Percentiles rank a stretch among this genome's conserved stretches.
Conservation (phyloP, 2,329 filamentous ascomycete genomes). For the Atkinsonella hypoxylon region DNA sequence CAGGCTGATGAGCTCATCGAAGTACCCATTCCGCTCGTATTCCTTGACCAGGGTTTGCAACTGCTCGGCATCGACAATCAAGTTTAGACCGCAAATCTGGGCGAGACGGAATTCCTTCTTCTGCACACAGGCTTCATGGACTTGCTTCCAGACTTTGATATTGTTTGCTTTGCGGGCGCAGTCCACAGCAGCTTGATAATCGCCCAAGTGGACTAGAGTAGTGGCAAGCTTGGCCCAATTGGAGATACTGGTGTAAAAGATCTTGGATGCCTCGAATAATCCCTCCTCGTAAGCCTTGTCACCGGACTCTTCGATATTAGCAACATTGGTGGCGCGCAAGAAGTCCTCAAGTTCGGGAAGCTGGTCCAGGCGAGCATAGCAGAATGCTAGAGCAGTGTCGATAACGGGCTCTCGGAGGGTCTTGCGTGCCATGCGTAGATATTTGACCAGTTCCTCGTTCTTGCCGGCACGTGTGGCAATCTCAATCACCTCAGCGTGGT, state of each 20-base stretch:
- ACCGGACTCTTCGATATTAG: constrained; percentile 90
- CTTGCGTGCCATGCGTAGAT: constrained; percentile 92
- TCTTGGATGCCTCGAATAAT: constrained; percentile 91
- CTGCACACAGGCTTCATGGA: constrained; percentile 86
- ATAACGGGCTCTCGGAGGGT: constrained; percentile 87
- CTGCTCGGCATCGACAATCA: constrained; percentile 96
- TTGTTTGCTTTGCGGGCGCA: constrained; percentile 98
- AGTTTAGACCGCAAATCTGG: constrained; percentile 95
- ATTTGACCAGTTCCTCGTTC: constrained; percentile 96
- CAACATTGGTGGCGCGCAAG: constrained; percentile 82
- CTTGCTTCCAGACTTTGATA: constrained; percentile 98
- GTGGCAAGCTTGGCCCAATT: constrained; percentile 99
- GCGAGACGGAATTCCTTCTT: constrained; percentile 99
- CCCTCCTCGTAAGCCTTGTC: constrained; percentile 97
- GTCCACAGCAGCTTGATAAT: constrained; percentile 96
- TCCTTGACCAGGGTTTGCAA: constrained; percentile 86
- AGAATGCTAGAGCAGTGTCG: constrained; percentile 89
- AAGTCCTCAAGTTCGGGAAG: constrained; percentile 93
- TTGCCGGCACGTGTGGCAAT: constrained; percentile 91
- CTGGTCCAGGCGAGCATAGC: constrained; percentile 83
- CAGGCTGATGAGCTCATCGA: constrained; percentile 90
- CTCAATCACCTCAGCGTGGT: constrained; percentile 93
- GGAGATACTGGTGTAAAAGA: constrained; percentile 95
- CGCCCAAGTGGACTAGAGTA: constrained; percentile 89
- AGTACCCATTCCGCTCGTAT: constrained; percentile 95